Evolutionary conservation across 345 rosid genomes (phyloP), one percentile per base, ranked within the genome.

Genomic region (Gynandropsis gynandra): DNA sequence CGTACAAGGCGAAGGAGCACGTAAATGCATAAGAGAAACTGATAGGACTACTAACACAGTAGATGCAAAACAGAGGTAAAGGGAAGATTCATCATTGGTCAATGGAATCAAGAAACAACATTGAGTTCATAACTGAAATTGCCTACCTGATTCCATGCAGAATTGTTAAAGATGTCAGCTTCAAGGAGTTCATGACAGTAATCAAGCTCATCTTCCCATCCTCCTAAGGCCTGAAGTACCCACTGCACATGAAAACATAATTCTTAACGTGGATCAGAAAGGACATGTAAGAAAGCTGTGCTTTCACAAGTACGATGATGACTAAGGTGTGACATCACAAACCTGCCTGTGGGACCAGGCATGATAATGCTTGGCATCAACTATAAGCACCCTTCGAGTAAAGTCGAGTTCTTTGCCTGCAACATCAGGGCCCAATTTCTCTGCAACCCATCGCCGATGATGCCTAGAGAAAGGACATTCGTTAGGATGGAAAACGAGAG

Each of bases 341-440:
- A 87, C 97, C 97, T 87, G 97, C 63, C 97, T 80, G 75, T 87
- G 87, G 40, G 95, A 92, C 97, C 98, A 85, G 50, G 90, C 94
- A 63, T 79, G 97, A 68, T 92, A 92, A 52, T 92, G 78, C 63
- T 85, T 92, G 54, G 94, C 83, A 69, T 87, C 98, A 44, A 58
- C 19, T 21, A 66, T 67, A 47, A 87, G 79, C 32, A 87, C 76
- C 50, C 66, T 70, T 76, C 59, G 61, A 4, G 80, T 87, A 61
- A 83, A 82, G 13, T 78, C 69, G 65, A 92, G 94, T 50, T 92
- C 98, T 57, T 43, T 72, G 47, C 39, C 48, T 13, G 72, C 64
- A 50, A 76, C 88, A 42, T 76, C 79, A 55, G 79, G 39, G 51
- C 95, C 97, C 62, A 87, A 47, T 75, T 77, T 83, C 70, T 81